Evolutionary conservation across 306 rosid species (phyloP).

Genomic region (Quercus ilex): DNA sequence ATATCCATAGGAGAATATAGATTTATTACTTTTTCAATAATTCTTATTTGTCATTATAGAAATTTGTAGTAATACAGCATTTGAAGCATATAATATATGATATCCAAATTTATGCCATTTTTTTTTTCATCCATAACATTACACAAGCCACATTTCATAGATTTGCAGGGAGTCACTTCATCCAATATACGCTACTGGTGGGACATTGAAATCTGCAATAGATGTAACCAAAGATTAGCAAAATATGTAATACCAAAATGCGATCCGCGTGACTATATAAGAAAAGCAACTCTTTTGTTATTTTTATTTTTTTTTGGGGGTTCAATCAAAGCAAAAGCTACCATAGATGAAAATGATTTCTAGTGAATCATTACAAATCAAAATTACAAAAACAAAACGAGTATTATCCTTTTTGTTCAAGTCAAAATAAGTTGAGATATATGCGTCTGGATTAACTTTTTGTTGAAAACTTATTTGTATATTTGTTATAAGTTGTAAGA

Average conservation of each 20-base stretch:
- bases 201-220: conserved; percentile 37
- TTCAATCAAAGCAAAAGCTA: too few relatives aligned
- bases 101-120: neutral
- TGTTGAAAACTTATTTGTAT: too few relatives aligned
- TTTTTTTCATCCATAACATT: neutral
- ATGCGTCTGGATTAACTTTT: too few relatives aligned
- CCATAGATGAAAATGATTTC: too few relatives aligned
- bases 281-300: too few relatives aligned
- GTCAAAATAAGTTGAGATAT: too few relatives aligned
- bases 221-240: too few relatives aligned
- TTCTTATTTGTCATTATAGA: neutral
- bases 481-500: too few relatives aligned
- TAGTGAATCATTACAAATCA: too few relatives aligned
- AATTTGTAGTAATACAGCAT: neutral
- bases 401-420: too few relatives aligned
- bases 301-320: too few relatives aligned
- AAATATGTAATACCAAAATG: neutral
- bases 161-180: neutral
- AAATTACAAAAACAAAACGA: too few relatives aligned
- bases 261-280: neutral
- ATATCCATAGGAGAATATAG: neutral
- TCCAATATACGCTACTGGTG: neutral
- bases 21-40: neutral
- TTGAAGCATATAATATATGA: neutral
- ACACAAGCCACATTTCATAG: neutral